Conservation (phyloP, 164 flowering plant species). For the Pachysandra terminalis region DNA sequence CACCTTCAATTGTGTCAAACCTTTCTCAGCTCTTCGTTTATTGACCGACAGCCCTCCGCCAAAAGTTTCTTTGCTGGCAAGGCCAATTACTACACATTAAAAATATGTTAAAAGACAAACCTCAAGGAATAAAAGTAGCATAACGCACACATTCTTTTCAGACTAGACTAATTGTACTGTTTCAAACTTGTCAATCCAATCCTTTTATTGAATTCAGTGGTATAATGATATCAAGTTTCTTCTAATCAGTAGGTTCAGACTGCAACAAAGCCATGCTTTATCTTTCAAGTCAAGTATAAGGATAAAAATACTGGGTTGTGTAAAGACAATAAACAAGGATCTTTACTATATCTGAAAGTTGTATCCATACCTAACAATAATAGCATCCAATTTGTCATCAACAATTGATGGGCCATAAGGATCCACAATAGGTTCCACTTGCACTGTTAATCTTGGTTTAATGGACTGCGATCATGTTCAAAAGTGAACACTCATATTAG, state of each 20-base stretch:
- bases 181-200: not conserved
- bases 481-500: not conserved
- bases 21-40: constrained; percentile 75
- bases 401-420: constrained; percentile 95
- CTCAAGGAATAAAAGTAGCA: not conserved
- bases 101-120: not conserved
- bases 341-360: not conserved
- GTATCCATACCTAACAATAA: constrained; percentile 73
- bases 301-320: not conserved
- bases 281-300: no score
- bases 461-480: constrained; percentile 46
- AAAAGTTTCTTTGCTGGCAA: constrained; percentile 74
- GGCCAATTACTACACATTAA: constrained; percentile 3
- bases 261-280: not conserved
- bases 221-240: not conserved
- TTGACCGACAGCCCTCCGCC: constrained; percentile 83
- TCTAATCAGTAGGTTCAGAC: not conserved
- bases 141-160: no score
- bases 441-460: constrained; percentile 68
- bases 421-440: constrained; percentile 80
- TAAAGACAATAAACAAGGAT: not conserved
- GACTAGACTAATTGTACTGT: not conserved
- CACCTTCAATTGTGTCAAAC: constrained; percentile 74
- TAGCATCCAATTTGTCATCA: constrained; percentile 87
- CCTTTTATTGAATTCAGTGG: not conserved